Conservation (phyloP, 78 protist species). For the Emiliania huxleyi region DNA sequence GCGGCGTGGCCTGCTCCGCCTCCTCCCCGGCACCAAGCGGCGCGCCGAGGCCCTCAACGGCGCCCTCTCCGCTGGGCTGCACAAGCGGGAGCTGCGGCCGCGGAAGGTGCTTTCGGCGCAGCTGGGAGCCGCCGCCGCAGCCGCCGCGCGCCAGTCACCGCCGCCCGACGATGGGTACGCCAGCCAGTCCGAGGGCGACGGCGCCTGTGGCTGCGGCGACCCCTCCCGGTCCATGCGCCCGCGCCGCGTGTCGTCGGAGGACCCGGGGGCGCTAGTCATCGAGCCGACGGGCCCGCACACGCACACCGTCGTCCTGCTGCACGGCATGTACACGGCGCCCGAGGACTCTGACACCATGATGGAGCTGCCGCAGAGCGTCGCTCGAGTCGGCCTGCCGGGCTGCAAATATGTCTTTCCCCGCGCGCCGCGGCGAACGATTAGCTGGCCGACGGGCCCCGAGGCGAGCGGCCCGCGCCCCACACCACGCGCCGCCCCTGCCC, state of each 20-base stretch:
- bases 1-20: no score
- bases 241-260: background rate
- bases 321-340: background rate
- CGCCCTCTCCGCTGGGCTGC: no score
- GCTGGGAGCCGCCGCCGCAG: no score
- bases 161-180: no score
- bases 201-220: no score
- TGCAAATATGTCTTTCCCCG: background rate
- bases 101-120: no score
- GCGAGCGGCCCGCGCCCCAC: background rate
- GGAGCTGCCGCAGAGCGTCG: background rate
- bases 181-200: no score
- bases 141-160: no score
- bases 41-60: no score
- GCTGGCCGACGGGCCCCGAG: background rate
- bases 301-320: conserved; percentile 2
- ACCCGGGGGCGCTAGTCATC: background rate
- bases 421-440: background rate
- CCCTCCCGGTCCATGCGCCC: no score
- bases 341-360: background rate
- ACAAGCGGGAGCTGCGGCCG: no score
- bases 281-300: background rate
- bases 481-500: background rate
- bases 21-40: no score
- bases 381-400: background rate